A percentile compares a stretch with the other conserved stretches of the same genome.
phyloP scores from a whole-genome alignment of 2,329 filamentous ascomycete species.

The Herpotrichia juniperi region DNA sequence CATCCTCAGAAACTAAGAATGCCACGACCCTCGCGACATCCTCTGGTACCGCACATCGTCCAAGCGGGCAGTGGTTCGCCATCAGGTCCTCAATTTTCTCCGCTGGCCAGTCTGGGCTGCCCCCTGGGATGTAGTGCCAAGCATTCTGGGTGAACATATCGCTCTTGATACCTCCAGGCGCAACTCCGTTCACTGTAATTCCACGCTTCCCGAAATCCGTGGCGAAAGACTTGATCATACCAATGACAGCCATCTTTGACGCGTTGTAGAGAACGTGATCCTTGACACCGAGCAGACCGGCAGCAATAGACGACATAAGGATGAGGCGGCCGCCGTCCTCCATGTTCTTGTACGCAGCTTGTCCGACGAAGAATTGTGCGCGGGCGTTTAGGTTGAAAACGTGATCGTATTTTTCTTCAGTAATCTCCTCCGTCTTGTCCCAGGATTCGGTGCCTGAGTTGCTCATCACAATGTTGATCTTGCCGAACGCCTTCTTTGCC shows the following conservation, averaged over 20 bases:
- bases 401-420: slow-evolving; percentile 73
- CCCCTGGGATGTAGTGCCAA: slow-evolving; percentile 57
- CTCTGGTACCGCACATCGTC: slow-evolving; percentile 56
- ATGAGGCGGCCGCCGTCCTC: slow-evolving; percentile 74
- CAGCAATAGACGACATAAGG: slow-evolving; percentile 76
- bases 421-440: slow-evolving; percentile 71
- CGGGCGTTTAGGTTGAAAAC: slow-evolving; percentile 72
- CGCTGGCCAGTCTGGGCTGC: slow-evolving; percentile 54
- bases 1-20: slow-evolving; percentile 47
- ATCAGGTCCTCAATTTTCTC: slow-evolving; percentile 58
- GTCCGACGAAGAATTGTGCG: slow-evolving; percentile 78
- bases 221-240: slow-evolving; percentile 73
- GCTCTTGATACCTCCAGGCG: slow-evolving; percentile 74
- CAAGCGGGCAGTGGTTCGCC: slow-evolving; percentile 57
- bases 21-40: slow-evolving; percentile 51
- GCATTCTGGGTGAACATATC: slow-evolving; percentile 78
- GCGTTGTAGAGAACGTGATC: slow-evolving; percentile 76
- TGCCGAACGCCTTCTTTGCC: slow-evolving; percentile 51
- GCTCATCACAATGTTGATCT: slow-evolving; percentile 57
- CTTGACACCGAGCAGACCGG: slow-evolving; percentile 68
- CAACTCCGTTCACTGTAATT: slow-evolving; percentile 75
- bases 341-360: slow-evolving; percentile 75
- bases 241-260: slow-evolving; percentile 74
- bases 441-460: slow-evolving; percentile 68
- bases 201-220: slow-evolving; percentile 72